Percentiles rank a stretch among this genome's conserved stretches.
These are phyloP conservation scores for Aspergillus jensenii DNA, from an alignment of 2,329 filamentous ascomycete species.

Conservation along the genomic window DNA sequence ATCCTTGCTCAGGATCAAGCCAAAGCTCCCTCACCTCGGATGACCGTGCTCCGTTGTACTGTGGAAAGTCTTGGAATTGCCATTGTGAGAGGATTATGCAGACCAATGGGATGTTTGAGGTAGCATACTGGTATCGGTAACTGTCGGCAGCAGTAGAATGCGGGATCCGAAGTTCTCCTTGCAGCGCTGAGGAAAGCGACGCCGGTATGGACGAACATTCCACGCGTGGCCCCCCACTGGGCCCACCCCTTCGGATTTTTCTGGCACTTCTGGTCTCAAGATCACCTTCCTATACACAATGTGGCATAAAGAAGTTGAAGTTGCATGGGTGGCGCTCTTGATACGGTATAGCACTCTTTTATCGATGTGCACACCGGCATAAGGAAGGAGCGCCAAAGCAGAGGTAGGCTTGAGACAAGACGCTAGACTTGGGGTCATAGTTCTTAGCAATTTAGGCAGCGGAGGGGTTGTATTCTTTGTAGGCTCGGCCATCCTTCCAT, in stretches of 20 bases:
- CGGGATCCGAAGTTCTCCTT: too few species aligned
- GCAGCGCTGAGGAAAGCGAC: neutral
- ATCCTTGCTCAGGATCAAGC: neutral
- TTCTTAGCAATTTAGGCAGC: too few species aligned
- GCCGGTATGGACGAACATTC: neutral
- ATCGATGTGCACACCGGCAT: neutral
- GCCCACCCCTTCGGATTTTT: neutral
- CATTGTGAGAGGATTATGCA: neutral
- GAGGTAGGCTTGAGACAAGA: neutral
- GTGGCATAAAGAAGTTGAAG: neutral
- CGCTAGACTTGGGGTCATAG: too few species aligned
- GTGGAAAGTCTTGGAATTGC: neutral
- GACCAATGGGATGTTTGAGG: neutral
- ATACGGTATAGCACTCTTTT: neutral
- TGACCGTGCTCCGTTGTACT: neutral
- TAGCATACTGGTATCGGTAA: neutral
- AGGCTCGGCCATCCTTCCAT: too few species aligned
- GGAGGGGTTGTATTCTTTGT: too few species aligned
- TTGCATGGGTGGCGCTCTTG: neutral
- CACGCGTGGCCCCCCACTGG: neutral
- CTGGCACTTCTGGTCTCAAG: neutral
- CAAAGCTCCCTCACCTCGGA: neutral
- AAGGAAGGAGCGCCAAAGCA: neutral
- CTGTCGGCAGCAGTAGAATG: too few species aligned
- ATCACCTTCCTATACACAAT: neutral